Evolutionary conservation across 2,329 filamentous ascomycete species (phyloP).

Genomic region (Pseudogymnoascus sp.): DNA sequence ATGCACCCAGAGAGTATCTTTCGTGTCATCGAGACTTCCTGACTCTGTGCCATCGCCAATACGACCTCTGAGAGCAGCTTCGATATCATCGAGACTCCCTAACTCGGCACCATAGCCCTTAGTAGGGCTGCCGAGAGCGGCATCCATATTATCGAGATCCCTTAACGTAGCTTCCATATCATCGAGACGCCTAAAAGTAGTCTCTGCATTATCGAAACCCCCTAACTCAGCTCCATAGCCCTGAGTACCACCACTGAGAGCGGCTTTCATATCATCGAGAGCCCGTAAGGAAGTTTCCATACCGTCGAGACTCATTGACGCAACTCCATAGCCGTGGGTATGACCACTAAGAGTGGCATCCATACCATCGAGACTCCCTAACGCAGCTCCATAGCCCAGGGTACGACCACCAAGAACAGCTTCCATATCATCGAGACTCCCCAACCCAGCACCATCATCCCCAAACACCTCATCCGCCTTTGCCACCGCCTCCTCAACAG

Average conservation of each 20-base stretch:
- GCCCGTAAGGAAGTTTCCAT: background rate
- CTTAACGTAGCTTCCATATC: background rate
- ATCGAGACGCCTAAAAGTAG: too few relatives aligned
- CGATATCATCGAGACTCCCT: background rate
- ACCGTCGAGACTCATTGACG: too few relatives aligned
- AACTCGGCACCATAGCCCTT: background rate
- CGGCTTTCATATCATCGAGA: too few relatives aligned
- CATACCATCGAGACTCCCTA: too few relatives aligned
- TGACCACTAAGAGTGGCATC: too few relatives aligned
- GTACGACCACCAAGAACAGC: too few relatives aligned
- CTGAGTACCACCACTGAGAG: too few relatives aligned
- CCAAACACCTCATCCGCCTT: background rate
- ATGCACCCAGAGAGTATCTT: background rate
- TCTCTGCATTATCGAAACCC: too few relatives aligned
- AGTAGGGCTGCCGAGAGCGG: background rate
- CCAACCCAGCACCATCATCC: background rate
- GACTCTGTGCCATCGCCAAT: background rate
- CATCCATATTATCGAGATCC: background rate
- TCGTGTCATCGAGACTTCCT: background rate
- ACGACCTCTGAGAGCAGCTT: background rate
- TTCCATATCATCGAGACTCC: too few relatives aligned
- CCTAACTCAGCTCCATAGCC: too few relatives aligned
- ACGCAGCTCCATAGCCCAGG: too few relatives aligned
- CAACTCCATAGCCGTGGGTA: too few relatives aligned
- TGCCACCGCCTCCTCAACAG: background rate